Evolutionary conservation across 1,139 yeast species (phyloP), one percentile per base, ranked within the genome.

Genomic region (Debaryomyces sp.): DNA sequence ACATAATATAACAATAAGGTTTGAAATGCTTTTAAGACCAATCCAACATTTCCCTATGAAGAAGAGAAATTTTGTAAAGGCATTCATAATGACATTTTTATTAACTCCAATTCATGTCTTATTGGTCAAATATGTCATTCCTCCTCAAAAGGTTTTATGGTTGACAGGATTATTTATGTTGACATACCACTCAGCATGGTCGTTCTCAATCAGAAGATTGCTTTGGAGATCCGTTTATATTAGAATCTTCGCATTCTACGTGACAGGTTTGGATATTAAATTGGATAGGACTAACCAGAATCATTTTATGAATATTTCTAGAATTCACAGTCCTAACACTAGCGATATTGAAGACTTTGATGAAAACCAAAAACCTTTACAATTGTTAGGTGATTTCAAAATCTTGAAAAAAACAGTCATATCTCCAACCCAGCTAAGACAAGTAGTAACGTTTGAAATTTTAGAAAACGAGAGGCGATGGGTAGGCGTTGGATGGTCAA

Each of bases 401-500:
- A 70, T 79, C 13, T 44, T 79, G 29, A 68, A 70, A 42, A 77
- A 75, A 45, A 60, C 68, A 5, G 65, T 72, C 13, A 65, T 71
- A 5, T 73, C 80, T 0, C 71, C 80, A 1, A 70, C 76, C 4
- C 76, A 70, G 45, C 64, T 77, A 39, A 73, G 71, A 39, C 81
- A 80, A 54, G 66, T 74, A 1, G 74, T 82, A 1, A 65, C 74
- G 44, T 82, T 83, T 55, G 80, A 75, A 47, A 64, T 82, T 1
- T 60, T 79, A 40, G 86, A 84, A 54, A 80, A 83, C 55, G 84
- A 84, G 59, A 69, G 89, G 56, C 67, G 87, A 46, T 82, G 87
- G 87, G 45, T 82, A 4, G 87, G 84, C 0, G 51, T 82, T 18
- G 88, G 87, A 5, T 83, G 87, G 87, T 67, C 78, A 36, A 71